A percentile compares a stretch with the other conserved stretches of the same genome.
phyloP scores from a whole-genome alignment of 2,329 filamentous ascomycete species.

The Rutstroemia sp. region DNA sequence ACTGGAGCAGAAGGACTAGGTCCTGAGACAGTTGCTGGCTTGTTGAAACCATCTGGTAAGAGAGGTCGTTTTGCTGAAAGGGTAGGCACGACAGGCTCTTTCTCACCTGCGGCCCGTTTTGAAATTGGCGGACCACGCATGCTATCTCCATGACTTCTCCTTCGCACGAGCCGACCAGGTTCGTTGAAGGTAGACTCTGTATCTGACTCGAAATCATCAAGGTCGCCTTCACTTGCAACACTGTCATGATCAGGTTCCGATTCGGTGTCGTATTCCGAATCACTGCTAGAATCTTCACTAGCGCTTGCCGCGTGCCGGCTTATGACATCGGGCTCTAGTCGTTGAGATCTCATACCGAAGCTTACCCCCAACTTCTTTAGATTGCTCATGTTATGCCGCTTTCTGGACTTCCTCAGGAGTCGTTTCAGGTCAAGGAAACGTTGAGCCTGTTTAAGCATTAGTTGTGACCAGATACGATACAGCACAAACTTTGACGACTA shows the following conservation, averaged over 20 bases:
- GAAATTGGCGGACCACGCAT: slow-evolving; percentile 27
- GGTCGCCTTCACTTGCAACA: slow-evolving; percentile 36
- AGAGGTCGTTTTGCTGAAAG: slow-evolving; percentile 12
- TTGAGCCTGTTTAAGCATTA: slow-evolving; percentile 10
- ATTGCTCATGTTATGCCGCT: slow-evolving; percentile 26
- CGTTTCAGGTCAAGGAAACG: slow-evolving; percentile 52
- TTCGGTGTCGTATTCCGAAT: slow-evolving; percentile 32
- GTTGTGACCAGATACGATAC: background rate
- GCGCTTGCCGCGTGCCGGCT: slow-evolving; percentile 34
- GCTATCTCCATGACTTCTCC: slow-evolving; percentile 37
- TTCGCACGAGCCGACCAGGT: slow-evolving; percentile 20
- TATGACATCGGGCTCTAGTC: slow-evolving; percentile 40
- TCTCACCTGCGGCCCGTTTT: slow-evolving; percentile 28
- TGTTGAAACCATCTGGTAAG: background rate
- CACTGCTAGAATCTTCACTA: slow-evolving; percentile 35
- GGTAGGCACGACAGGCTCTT: slow-evolving; percentile 21
- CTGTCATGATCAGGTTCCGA: slow-evolving; percentile 30
- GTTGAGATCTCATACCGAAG: slow-evolving; percentile 70
- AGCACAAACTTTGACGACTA: background rate
- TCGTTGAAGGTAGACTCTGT: slow-evolving; percentile 15
- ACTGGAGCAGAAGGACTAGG: background rate
- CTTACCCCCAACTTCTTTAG: slow-evolving; percentile 51
- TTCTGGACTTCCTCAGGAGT: slow-evolving; percentile 51
- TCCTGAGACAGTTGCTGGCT: background rate
- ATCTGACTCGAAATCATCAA: slow-evolving; percentile 31